Conservation (phyloP, 2,329 filamentous ascomycete species). For the Tolypocladium ophioglossoides region DNA sequence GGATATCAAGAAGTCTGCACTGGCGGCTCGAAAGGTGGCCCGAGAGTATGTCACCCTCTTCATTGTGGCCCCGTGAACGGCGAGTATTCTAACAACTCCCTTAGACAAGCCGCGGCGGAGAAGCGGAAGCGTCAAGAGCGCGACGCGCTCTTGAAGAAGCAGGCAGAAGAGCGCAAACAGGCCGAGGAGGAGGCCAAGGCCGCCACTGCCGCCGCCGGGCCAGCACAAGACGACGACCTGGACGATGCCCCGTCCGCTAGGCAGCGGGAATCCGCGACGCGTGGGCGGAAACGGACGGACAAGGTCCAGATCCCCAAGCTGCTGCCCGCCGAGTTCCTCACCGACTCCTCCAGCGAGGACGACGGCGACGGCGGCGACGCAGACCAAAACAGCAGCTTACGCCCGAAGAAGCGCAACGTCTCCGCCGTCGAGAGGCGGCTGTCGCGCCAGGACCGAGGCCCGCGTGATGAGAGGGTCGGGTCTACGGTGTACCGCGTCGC, state of each 20-base stretch:
- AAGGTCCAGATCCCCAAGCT: conserved; percentile 30
- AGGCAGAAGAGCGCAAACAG: conserved; percentile 39
- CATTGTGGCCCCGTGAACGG: too few relatives aligned
- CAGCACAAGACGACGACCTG: conserved; percentile 7
- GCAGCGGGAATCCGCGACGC: background rate
- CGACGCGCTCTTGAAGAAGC: conserved; percentile 42
- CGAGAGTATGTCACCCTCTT: conserved; percentile 32
- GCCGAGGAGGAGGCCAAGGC: conserved; percentile 14
- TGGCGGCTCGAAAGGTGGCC: conserved; percentile 37
- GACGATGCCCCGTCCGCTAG: background rate
- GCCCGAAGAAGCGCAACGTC: conserved; percentile 34
- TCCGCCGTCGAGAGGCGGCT: conserved; percentile 27
- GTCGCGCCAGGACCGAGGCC: conserved; percentile 25
- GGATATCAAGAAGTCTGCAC: conserved; percentile 32
- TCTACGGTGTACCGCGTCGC: conserved; percentile 43
- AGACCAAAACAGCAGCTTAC: conserved; percentile 4
- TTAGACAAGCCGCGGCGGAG: conserved; percentile 37
- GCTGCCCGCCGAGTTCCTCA: conserved; percentile 43
- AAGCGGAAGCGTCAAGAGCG: conserved; percentile 47
- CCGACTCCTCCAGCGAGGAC: conserved; percentile 38
- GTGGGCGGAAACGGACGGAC: conserved; percentile 16
- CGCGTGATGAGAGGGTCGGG: conserved; percentile 38
- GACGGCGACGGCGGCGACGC: conserved; percentile 16
- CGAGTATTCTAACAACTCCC: background rate
- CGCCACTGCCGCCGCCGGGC: conserved; percentile 10